Evolutionary conservation across 2,329 filamentous ascomycete genomes (phyloP).

Genomic region (Hymenoscyphus infarciens): DNA sequence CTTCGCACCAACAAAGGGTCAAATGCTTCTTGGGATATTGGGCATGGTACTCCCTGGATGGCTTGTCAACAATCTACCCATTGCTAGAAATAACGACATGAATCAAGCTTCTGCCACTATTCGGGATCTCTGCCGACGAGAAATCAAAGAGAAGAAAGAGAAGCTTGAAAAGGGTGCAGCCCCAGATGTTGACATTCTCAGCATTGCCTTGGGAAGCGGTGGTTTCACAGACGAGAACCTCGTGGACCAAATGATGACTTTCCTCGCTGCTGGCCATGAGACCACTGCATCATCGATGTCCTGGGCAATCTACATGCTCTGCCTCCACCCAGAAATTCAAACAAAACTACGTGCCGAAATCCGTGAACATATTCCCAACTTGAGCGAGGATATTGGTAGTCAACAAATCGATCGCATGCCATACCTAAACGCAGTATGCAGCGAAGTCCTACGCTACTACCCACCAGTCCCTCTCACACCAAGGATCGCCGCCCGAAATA

Average conservation of each 20-base stretch:
- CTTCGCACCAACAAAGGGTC: slow-evolving; percentile 50
- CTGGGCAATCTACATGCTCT: slow-evolving; percentile 72
- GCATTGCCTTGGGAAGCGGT: slow-evolving; percentile 72
- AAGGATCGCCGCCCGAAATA: slow-evolving; percentile 62
- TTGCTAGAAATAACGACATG: slow-evolving; percentile 67
- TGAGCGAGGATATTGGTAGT: slow-evolving; percentile 44
- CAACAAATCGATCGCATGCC: slow-evolving; percentile 67
- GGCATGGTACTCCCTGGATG: slow-evolving; percentile 59
- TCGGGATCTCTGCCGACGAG: slow-evolving; percentile 60
- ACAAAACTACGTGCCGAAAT: slow-evolving; percentile 65
- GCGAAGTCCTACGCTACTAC: slow-evolving; percentile 71
- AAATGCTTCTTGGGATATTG: slow-evolving; percentile 55
- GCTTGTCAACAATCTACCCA: slow-evolving; percentile 60
- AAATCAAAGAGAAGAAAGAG: slow-evolving; percentile 68
- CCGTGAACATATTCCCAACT: slow-evolving; percentile 53
- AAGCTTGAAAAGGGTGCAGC: slow-evolving; percentile 48
- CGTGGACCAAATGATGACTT: slow-evolving; percentile 73
- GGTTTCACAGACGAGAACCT: slow-evolving; percentile 74
- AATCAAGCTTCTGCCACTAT: slow-evolving; percentile 54
- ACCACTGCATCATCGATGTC: slow-evolving; percentile 72
- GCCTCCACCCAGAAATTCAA: slow-evolving; percentile 62
- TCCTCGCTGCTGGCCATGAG: slow-evolving; percentile 72
- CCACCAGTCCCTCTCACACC: slow-evolving; percentile 68
- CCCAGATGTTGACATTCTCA: slow-evolving; percentile 69
- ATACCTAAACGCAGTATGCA: slow-evolving; percentile 76